A percentile compares a stretch with the other conserved stretches of the same genome.
These are phyloP conservation scores for Gnaphalium uliginosum DNA, from an alignment of 129 eudicot genomes.

Conservation along the genomic window DNA sequence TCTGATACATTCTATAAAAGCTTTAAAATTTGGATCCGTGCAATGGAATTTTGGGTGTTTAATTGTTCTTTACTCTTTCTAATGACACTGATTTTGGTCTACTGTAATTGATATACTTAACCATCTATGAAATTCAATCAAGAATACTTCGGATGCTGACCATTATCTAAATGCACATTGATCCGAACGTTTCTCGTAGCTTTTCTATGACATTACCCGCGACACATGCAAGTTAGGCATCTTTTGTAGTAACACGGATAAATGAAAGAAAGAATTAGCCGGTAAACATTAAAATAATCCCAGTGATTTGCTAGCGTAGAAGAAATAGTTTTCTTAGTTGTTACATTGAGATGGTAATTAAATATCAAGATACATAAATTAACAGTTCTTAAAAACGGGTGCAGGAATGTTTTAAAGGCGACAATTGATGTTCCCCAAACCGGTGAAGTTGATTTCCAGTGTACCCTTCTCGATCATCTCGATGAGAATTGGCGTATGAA, in stretches of 20 bases:
- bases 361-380: not conserved
- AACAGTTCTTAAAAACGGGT: conserved; percentile 23
- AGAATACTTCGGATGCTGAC: conserved; percentile 1
- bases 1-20: too few species aligned
- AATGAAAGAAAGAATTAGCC: conserved; percentile 5
- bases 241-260: not conserved
- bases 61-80: not conserved
- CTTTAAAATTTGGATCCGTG: too few species aligned
- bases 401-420: conserved; percentile 92
- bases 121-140: not conserved
- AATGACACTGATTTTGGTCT: not conserved
- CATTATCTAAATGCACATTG: not conserved
- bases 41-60: not conserved
- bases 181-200: not conserved
- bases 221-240: not conserved
- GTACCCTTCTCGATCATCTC: conserved; percentile 90
- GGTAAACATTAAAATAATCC: not conserved
- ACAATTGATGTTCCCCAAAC: conserved; percentile 82
- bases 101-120: conserved; percentile 9
- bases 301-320: not conserved
- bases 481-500: conserved; percentile 96
- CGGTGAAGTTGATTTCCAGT: conserved; percentile 80
- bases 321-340: not conserved
- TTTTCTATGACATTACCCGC: conserved; percentile 9
- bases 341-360: not conserved